Conservation (phyloP, 805 yeast species). For the Spathaspora hagerdaliae region DNA sequence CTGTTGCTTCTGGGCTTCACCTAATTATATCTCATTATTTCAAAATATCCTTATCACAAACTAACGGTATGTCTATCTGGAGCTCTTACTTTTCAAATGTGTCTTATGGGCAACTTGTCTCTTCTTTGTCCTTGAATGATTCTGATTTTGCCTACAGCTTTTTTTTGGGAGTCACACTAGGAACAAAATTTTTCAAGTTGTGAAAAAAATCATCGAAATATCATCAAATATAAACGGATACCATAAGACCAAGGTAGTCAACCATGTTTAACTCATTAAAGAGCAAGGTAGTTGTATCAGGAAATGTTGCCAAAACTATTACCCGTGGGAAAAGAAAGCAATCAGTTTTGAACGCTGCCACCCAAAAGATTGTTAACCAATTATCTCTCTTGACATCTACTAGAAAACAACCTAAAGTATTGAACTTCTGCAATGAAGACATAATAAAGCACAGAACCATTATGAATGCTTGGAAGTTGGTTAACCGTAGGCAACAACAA, state of each 20-base stretch:
- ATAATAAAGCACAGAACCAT: constrained; percentile 79
- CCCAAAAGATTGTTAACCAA: constrained; percentile 47
- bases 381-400: constrained; percentile 82
- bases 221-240: too few relatives aligned
- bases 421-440: constrained; percentile 77
- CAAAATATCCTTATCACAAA: too few relatives aligned
- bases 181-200: too few relatives aligned
- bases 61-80: too few relatives aligned
- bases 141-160: too few relatives aligned
- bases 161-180: too few relatives aligned
- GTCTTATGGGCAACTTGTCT: too few relatives aligned
- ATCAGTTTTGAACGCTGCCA: constrained; percentile 29
- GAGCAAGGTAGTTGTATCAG: neutral
- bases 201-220: too few relatives aligned
- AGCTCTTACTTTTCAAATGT: too few relatives aligned
- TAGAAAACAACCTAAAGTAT: constrained; percentile 80
- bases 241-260: neutral
- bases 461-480: constrained; percentile 74
- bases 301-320: constrained; percentile 2
- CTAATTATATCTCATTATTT: too few relatives aligned
- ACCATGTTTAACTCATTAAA: constrained; percentile 1
- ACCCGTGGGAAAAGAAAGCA: constrained; percentile 14
- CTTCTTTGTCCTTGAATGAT: too few relatives aligned
- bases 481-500: constrained; percentile 49
- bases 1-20: too few relatives aligned